Base-by-base conservation (phyloP, 768 basidiomycete species). In the Pisolithus microcarpus region DNA sequence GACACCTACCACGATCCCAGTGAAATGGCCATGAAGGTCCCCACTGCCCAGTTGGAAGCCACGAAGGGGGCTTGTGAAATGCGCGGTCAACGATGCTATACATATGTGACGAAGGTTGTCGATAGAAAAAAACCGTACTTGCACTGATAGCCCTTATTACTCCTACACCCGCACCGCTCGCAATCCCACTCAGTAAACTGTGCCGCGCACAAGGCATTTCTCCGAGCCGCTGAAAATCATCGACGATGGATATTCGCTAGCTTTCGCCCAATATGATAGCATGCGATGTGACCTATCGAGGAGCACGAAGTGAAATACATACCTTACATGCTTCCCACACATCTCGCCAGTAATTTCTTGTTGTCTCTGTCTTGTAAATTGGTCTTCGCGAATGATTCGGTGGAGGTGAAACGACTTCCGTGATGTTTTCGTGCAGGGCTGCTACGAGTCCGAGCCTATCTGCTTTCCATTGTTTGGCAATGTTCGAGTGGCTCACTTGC, bases 21-120 rank as follows among this genome's bases (percentile, higher is more conserved):
- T 3, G 87, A 84, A 38, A 90, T 73, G 19, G 82, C 54, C 55
- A 79, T 68, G 59, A 87, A 91, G 1, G 87, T 82, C 7, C 80
- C 85, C 18, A 88, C 74, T 13, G 84, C 87, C 89, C 89, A 91
- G 61, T 88, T 80, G 3, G 79, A 83, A 36, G 86, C 87, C 38
- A 79, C 73, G 51, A 85, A 73, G 1, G 81, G 75, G 30, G 73
- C 88, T 56, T 38, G 24, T 38, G 15, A 30, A 15, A 43, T 28
- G 4, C 26, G 39, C 62, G 39, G 64, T 54, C 38, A 36, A 36
- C 15, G 37, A 44, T 24, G 23, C 3, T 16, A 34, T 16, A 23
- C 21, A 45, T 28, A 9, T n/a, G 48, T 21, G 38, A 30, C 28
- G 7, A 24, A 24, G 23, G 23, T 24, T 24, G 23, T 24, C 23